Evolutionary conservation across 805 yeast species (phyloP), one percentile per base, ranked within the genome.

Genomic region (Tetrapisispora pingtungensis): DNA sequence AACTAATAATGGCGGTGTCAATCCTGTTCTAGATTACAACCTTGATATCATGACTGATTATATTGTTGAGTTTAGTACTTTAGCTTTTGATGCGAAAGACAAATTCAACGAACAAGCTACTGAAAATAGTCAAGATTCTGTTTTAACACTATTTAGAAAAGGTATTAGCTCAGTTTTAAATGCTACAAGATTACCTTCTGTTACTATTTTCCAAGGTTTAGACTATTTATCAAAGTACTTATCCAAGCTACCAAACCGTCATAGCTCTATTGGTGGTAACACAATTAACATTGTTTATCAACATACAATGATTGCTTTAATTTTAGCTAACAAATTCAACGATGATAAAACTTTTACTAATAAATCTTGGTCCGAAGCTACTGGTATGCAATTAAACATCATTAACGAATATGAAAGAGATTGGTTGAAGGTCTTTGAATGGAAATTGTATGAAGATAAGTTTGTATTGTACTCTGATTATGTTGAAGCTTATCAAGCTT

Each of bases 281-380:
- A 60, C 61, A 32, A 67, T 68, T 43, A 62, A 69, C 22, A 59
- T 61, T 20, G 68, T 74, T 47, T 57, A 84, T 73, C 67, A 72
- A 67, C 58, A 73, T 69, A 60, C 87, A 35, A 78, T 81, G 36
- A 71, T 83, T 18, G 74, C 94, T 3, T 71, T 90, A 36, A 77
- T 90, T 32, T 69, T 90, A 49, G 95, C 96, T 39, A 90, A 90
- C 69, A 90, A 90, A 67, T 86, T 87, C 63, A 87, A 89, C 61
- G 97, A 90, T 66, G 98, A 90, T 68, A 88, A 90, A 67, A 90
- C 97, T 26, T 90, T 90, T 61, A 87, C 95, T 48, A 90, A 90
- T 67, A 81, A 80, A 57, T 86, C 96, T 7, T 90, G 98, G 98
- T 77, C 87, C 35, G 88, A 87, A 49, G 97, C 97, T n/a, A 84